These are phyloP conservation scores for Micromonas pusilla DNA, from an alignment of 139 green algal species.

Conservation along the genomic window DNA sequence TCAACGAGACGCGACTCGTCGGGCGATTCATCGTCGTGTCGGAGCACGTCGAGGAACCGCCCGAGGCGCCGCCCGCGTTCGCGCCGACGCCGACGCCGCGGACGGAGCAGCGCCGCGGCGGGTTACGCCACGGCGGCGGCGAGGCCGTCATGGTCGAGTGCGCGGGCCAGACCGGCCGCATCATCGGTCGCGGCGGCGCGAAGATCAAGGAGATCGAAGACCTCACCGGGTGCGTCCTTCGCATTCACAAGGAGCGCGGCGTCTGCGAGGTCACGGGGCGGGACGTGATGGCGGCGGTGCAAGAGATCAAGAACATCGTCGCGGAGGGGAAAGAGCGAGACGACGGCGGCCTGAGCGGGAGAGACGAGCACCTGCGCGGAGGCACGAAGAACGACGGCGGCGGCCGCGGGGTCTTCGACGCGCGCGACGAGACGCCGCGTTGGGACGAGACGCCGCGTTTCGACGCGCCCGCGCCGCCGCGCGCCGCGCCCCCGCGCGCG, in stretches of 20 bases:
- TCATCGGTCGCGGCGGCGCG: not conserved
- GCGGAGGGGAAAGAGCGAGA: not conserved
- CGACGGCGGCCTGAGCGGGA: no score
- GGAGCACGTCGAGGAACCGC: no score
- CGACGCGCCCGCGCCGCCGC: not conserved
- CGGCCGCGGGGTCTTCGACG: no score
- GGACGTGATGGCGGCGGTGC: not conserved
- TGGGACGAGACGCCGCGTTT: not conserved
- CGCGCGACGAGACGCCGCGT: no score
- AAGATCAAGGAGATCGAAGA: not conserved
- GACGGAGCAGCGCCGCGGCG: no score
- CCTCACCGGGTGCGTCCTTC: not conserved
- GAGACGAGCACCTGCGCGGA: no score
- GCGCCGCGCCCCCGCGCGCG: not conserved
- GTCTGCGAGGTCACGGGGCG: not conserved
- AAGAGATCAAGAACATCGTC: not conserved
- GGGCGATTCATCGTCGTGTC: no score
- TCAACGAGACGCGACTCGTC: no score
- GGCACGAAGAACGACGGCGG: no score
- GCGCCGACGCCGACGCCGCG: no score
- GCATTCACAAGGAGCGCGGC: not conserved
- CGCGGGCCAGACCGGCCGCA: not conserved
- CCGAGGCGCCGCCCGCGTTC: no score
- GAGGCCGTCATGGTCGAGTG: not conserved
- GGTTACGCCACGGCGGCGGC: not conserved